Base-by-base conservation (phyloP, 495 filamentous ascomycete species). In the Halenospora varia region DNA sequence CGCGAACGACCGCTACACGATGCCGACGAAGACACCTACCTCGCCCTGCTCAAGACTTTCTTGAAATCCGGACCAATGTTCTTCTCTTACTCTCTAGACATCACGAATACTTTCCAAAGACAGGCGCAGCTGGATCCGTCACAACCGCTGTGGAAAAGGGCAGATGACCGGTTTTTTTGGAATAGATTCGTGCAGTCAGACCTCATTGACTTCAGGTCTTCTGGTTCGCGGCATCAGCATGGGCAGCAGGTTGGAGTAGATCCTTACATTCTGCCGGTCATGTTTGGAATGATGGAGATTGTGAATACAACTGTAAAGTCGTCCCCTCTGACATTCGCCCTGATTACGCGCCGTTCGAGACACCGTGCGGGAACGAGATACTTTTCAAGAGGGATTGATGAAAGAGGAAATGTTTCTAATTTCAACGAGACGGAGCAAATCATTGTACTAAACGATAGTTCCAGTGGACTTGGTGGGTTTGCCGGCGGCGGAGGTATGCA, bases 131-230 rank as follows among this genome's bases (percentile, higher is more conserved):
- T 78, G 20, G 82, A 96, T 61, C 63, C 73, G 19, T 77, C 78
- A 26, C 74, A 77, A 51, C 92, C 94, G 10, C 75, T 97, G 53
- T 98, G 94, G 94, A 84, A 88, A 72, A 76, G 91, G 57, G 89
- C 95, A 52, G 94, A 98, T 72, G 92, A 98, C 64, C 86, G 94
- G 51, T 97, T 98, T 76, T 98, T 96, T 78, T 98, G 93, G 93
- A 98, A 98, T 70, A 84, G 85, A 51, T 95, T 96, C 66, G 76
- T 97, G 48, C 89, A 92, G 70, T 86, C 87, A 2, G 93, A 97
- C 61, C 72, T 98, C 47, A 97, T 98, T 59, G 82, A 96, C 70
- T 89, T 96, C 66, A 84, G 90, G 45, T 77, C 70, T 29, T 65
- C 66, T 0, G 75, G 80, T 19, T 75, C 66, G 40, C 64, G 77